Evolutionary conservation across 345 rosid genomes (phyloP), one percentile per base, ranked within the genome.

Genomic region (Melastoma malabathricum): DNA sequence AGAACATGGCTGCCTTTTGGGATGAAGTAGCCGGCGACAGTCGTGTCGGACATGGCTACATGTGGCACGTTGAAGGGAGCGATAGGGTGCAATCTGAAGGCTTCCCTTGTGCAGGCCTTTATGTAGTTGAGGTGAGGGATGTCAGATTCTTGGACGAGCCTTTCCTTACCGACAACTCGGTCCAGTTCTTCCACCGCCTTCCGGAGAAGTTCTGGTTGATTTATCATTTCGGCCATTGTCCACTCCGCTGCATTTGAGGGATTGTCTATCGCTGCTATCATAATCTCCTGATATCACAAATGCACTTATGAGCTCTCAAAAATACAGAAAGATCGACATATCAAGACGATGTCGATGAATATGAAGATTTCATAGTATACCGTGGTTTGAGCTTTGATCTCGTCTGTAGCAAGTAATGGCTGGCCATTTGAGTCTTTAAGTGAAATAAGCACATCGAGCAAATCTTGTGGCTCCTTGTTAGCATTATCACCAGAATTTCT

Each of bases 161-260:
- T 64, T 13, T 66, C 51, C 43, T 64, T 72, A 9, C 80, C 80
- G 23, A 72, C 75, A 7, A 75, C 71, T 49, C 44, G 50, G 13
- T 72, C 76, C 2, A 78, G 52, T 49, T 78, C 81, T n/a, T 68
- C 70, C 44, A 31, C 52, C 1, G 84, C 84, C 51, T 51, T 70
- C 4, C 15, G 15, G 13, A 78, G 70, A 16, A 68, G 58, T 43
- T 72, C 59, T 0, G 78, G 78, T 54, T 72, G 49, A 50, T 72
- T 68, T 7, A 75, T 46, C 75, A 77, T 68, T 64, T 77, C 77
- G 1, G 76, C 77, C 57, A 77, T 39, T 13, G 70, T 63, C 79
- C 80, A 72, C 59, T 78, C 80, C 5, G 57, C 68, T 9, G 67
- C 77, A 29, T 67, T 72, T n/a, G 84, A 55, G 22, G 84, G 78